Conservation (phyloP, 2,329 filamentous ascomycete species). For the Beauveria asiatica region DNA sequence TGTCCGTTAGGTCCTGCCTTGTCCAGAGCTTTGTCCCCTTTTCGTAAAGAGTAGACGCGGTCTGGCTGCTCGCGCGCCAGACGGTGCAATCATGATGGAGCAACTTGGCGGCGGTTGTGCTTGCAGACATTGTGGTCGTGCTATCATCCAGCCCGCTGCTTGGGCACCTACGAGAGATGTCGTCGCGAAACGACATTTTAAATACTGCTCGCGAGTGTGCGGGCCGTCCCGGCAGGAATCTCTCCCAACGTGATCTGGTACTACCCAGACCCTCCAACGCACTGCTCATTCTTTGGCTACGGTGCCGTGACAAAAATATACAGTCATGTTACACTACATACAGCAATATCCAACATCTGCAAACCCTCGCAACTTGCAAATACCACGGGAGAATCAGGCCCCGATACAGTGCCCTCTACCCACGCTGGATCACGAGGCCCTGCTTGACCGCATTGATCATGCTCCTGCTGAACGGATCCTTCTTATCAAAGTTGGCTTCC, state of each 20-base stretch:
- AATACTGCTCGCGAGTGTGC: too few species aligned
- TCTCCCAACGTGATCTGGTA: too few species aligned
- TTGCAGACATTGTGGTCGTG: too few species aligned
- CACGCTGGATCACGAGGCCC: not conserved
- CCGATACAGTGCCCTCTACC: not conserved
- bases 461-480: not conserved
- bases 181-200: too few species aligned
- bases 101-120: not conserved
- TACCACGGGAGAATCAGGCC: too few species aligned
- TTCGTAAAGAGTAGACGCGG: not conserved
- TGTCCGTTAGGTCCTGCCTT: not conserved
- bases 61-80: constrained; percentile 7
- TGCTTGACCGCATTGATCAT: not conserved
- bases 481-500: not conserved
- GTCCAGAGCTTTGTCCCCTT: constrained; percentile 4
- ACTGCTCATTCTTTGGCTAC: too few species aligned
- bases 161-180: not conserved
- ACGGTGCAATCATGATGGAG: constrained; percentile 4
- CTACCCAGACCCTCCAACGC: too few species aligned
- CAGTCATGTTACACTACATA: too few species aligned
- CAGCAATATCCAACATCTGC: too few species aligned
- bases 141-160: not conserved
- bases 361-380: too few species aligned
- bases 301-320: too few species aligned
- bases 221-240: too few species aligned